Evolutionary conservation across 1,139 yeast genomes (phyloP).

Genomic region (Saccharomyces hybrid): DNA sequence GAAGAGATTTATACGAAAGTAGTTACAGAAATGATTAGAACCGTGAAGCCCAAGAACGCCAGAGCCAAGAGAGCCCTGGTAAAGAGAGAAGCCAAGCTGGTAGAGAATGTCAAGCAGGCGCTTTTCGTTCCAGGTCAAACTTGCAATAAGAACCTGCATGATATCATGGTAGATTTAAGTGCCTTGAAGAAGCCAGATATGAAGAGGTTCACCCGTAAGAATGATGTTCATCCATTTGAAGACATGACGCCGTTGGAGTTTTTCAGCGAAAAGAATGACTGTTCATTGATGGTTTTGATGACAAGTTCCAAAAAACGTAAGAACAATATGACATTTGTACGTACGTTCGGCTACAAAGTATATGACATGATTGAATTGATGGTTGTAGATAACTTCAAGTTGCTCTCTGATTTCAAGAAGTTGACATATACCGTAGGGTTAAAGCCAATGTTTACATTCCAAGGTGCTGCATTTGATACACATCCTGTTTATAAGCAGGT

Average conservation of each 20-base stretch:
- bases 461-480: slow-evolving; percentile 84
- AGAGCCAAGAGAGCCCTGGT: slow-evolving; percentile 93
- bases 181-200: slow-evolving; percentile 88
- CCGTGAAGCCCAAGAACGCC: slow-evolving; percentile 84
- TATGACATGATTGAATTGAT: slow-evolving; percentile 92
- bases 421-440: slow-evolving; percentile 79
- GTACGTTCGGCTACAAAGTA: slow-evolving; percentile 84
- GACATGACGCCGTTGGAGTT: slow-evolving; percentile 83
- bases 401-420: slow-evolving; percentile 73
- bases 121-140: slow-evolving; percentile 87
- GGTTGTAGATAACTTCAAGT: slow-evolving; percentile 59
- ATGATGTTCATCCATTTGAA: slow-evolving; percentile 88
- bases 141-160: slow-evolving; percentile 72
- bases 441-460: slow-evolving; percentile 90
- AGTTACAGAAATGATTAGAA: slow-evolving; percentile 47
- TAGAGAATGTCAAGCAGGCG: slow-evolving; percentile 86
- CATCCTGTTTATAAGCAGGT: slow-evolving; percentile 82
- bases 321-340: slow-evolving; percentile 75
- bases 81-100: slow-evolving; percentile 77
- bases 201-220: slow-evolving; percentile 80
- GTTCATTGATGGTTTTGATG: slow-evolving; percentile 73
- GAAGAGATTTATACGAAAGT: background rate
- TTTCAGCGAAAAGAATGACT: slow-evolving; percentile 88
- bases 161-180: slow-evolving; percentile 82
- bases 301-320: slow-evolving; percentile 88